These are phyloP conservation scores for Debaryomyces udenii DNA, from an alignment of 1,139 yeast genomes.

Conservation along the genomic window DNA sequence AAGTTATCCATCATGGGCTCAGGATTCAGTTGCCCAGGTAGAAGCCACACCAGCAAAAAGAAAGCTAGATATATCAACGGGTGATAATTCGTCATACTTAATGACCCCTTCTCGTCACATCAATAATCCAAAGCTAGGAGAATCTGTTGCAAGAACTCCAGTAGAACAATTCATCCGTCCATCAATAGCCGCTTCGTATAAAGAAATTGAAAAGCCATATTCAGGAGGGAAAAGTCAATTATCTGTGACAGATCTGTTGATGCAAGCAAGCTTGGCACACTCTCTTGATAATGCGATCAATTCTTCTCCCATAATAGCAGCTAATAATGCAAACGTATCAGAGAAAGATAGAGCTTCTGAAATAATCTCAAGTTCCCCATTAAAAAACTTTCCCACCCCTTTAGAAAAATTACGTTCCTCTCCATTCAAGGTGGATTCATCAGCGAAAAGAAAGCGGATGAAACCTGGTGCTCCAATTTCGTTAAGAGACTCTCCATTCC, in stretches of 20 bases:
- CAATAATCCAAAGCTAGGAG: background rate
- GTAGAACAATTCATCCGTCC: conserved; percentile 2
- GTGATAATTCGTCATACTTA: background rate
- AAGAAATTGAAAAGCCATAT: conserved; percentile 3
- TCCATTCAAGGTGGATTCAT: conserved; percentile 16
- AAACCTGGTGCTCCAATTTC: conserved; percentile 43
- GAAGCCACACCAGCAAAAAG: conserved; percentile 30
- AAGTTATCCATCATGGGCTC: background rate
- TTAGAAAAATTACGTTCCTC: conserved; percentile 11
- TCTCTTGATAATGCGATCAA: conserved; percentile 3
- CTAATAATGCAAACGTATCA: background rate
- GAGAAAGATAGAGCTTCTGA: background rate
- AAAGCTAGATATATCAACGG: conserved; percentile 7
- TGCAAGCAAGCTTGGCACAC: conserved; percentile 6
- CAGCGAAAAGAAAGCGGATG: conserved; percentile 18
- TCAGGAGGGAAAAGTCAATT: background rate
- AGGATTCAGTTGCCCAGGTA: conserved; percentile 20
- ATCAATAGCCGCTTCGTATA: conserved; percentile 1
- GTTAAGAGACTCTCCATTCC: conserved; percentile 36
- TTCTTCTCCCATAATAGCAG: conserved; percentile 7
- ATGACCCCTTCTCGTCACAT: conserved; percentile 10
- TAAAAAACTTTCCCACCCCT: conserved; percentile 2
- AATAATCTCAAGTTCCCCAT: conserved; percentile 11
- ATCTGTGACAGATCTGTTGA: conserved; percentile 6
- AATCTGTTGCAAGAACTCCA: background rate